phyloP scores from a whole-genome alignment of 192 early-diverging fungal species.

The Geosiphon pyriformis region DNA sequence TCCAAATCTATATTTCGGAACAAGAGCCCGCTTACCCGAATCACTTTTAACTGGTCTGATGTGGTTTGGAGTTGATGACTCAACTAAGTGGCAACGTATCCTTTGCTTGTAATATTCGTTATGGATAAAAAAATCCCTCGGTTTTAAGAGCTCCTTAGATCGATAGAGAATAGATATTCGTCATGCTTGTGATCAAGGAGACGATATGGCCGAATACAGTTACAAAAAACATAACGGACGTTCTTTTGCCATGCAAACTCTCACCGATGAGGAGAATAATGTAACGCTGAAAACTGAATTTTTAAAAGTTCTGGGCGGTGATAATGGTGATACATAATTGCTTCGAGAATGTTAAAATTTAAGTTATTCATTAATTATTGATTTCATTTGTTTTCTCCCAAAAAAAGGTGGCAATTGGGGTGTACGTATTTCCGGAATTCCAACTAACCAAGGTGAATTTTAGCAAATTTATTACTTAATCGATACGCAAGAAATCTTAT shows the following conservation, averaged over 20 bases:
- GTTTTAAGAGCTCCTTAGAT: background rate
- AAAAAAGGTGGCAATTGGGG: constrained; percentile 69
- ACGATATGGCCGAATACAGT: constrained; percentile 73
- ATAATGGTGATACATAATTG: constrained; percentile 42
- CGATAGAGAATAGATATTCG: constrained; percentile 60
- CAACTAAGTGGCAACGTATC: constrained; percentile 48
- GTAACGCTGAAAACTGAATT: constrained; percentile 68
- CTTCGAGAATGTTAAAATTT: constrained; percentile 30
- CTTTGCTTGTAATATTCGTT: background rate
- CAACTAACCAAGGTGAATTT: constrained; percentile 42
- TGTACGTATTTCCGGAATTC: constrained; percentile 68
- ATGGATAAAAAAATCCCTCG: background rate
- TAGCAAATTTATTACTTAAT: background rate
- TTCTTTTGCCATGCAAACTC: constrained; percentile 67
- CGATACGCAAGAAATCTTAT: background rate
- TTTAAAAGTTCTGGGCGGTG: constrained; percentile 60
- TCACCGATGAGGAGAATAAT: constrained; percentile 62
- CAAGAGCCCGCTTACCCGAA: constrained; percentile 66
- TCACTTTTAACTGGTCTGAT: constrained; percentile 87
- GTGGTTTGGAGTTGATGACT: constrained; percentile 77
- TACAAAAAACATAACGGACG: constrained; percentile 86
- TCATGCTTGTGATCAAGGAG: constrained; percentile 88
- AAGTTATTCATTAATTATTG: constrained; percentile 27
- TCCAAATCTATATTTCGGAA: constrained; percentile 92
- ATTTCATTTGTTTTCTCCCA: constrained; percentile 23